Conservation (phyloP, 108 stramenopile genomes). For the Cyclotella baltica region DNA sequence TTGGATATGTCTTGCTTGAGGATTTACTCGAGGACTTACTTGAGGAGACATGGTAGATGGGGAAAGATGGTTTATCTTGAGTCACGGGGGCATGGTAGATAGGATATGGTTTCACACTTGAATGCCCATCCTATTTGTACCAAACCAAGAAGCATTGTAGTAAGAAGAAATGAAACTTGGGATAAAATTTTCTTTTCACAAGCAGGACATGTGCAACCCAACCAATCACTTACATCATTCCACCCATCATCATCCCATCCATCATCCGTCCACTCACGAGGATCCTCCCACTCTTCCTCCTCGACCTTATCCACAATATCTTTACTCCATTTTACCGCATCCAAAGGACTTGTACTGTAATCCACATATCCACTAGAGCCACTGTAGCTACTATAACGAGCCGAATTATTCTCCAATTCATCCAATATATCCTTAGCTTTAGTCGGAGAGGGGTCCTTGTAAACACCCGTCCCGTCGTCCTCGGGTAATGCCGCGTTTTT, state of each 20-base stretch:
- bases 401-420: conserved; percentile 6
- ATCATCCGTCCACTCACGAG: conserved; percentile 2
- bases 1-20: background rate
- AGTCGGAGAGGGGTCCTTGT: background rate
- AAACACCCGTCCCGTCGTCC: background rate
- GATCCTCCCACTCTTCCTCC: background rate
- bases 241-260: conserved; percentile 18
- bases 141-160: no score
- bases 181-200: no score
- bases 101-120: no score
- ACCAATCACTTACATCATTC: conserved; percentile 16
- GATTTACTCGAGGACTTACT: background rate
- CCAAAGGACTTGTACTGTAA: background rate
- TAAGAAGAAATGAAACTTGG: no score
- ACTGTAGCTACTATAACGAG: conserved; percentile 7
- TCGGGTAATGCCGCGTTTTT: background rate
- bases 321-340: background rate
- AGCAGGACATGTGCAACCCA: no score
- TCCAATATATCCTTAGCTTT: conserved; percentile 16
- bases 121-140: conserved; percentile 9
- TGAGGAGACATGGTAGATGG: no score
- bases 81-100: no score
- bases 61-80: no score
- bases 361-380: conserved; percentile 14
- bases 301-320: background rate